Evolutionary conservation across 176 grass and related monocot species (phyloP), one percentile per base, ranked within the genome.

Genomic region (Carex kokanica): DNA sequence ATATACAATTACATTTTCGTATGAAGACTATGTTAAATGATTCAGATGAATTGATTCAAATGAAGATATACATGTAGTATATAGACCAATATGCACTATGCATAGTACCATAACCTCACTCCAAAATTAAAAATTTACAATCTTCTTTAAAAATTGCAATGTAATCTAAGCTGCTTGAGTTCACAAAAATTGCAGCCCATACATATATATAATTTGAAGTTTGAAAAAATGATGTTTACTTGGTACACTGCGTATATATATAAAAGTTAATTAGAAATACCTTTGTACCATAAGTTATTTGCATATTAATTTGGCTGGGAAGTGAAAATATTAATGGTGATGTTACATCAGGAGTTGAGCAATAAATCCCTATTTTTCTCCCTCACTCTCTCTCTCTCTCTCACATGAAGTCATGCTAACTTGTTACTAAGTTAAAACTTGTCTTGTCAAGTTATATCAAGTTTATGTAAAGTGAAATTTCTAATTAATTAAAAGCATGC

Each of bases 361-460:
- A 84, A 73, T 84, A 73, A 84, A 73, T 84, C 64, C n/a, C 2
- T 16, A 3, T 54, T 40, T 36, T 59, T 38, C 36, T 38, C 36
- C 5, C 36, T 5, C 36, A 38, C 5, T 5, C 53, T n/a, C n/a
- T n/a, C n/a, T n/a, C n/a, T n/a, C n/a, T n/a, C n/a, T 43, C 43
- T 38, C 32, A 56, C 40, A 49, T 12, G 9, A 49, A 49, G 45
- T 49, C 10, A 49, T 10, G 1, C 3, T 61, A 84, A 73, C 66
- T 84, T 84, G 55, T 81, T 81, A 34, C 69, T 18, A 10, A 74
- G 64, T 84, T 59, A 84, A 84, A 84, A 84, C 65, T 60, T 18
- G 82, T 84, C 82, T 72, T 84, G 82, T 74, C 82, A 59, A n/a
- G 49, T 61, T 73, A 58, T 55, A 71, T 84, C 49, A 58, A 74